phyloP scores from a whole-genome alignment of 805 yeast genomes.

The Candida fluviatilis region DNA sequence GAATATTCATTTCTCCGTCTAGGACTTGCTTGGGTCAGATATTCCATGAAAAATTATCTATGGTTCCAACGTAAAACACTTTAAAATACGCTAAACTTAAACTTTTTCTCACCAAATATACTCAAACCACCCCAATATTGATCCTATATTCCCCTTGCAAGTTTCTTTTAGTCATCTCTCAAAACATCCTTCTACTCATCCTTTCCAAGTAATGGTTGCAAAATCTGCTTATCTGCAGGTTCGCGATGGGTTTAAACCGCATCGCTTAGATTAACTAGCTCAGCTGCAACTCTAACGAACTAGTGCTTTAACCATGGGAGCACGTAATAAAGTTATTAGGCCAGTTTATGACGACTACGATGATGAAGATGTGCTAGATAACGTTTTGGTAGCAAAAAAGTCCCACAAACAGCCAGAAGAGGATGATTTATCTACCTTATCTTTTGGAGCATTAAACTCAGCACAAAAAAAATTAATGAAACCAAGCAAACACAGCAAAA shows the following conservation, averaged over 20 bases:
- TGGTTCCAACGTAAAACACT: too few species aligned
- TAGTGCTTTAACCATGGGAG: neutral
- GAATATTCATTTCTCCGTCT: too few species aligned
- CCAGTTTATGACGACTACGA: conserved; percentile 18
- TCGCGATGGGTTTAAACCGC: neutral
- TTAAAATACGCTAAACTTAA: too few species aligned
- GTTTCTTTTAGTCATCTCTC: too few species aligned
- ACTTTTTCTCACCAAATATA: too few species aligned
- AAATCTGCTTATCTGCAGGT: neutral
- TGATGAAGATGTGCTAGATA: conserved; percentile 10
- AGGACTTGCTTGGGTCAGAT: too few species aligned
- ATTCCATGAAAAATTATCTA: too few species aligned
- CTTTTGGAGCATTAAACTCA: conserved; percentile 60
- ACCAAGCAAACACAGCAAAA: conserved; percentile 8
- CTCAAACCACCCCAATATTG: too few species aligned
- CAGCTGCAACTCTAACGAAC: too few species aligned
- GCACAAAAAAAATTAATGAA: conserved; percentile 49
- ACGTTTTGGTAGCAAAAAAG: neutral
- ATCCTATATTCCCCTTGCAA: too few species aligned
- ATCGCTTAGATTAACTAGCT: neutral
- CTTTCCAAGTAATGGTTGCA: neutral
- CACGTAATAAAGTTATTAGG: conserved; percentile 6
- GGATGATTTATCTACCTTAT: conserved; percentile 49
- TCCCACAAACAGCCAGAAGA: conserved; percentile 17
- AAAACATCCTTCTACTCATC: neutral